phyloP scores from a whole-genome alignment of 345 rosid species.

The Orychophragmus violaceus region DNA sequence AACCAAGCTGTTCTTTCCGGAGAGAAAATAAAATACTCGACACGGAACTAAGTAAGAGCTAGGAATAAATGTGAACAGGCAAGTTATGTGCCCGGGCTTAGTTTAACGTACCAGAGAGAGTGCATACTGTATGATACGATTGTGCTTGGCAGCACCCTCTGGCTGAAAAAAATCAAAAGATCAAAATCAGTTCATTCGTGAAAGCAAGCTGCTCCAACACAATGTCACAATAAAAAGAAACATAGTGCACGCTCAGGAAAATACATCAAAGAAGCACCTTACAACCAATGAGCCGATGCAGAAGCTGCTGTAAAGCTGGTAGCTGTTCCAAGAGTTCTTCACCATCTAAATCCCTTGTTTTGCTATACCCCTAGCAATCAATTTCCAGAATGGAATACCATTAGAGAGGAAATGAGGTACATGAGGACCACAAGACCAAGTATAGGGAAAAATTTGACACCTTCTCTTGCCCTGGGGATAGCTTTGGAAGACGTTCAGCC shows the following conservation, averaged over 20 bases:
- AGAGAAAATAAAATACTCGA: not conserved
- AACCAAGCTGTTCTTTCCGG: not conserved
- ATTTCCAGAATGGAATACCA: slow-evolving; percentile 3
- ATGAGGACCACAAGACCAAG: not conserved
- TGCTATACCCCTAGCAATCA: slow-evolving; percentile 61
- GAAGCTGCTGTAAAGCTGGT: slow-evolving; percentile 73
- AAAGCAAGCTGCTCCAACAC: not conserved
- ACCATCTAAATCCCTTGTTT: slow-evolving; percentile 66
- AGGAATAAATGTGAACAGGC: not conserved
- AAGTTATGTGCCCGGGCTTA: not conserved
- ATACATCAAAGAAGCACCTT: slow-evolving; percentile 42
- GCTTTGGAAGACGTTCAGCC: slow-evolving; percentile 70
- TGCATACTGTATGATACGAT: slow-evolving; percentile 74
- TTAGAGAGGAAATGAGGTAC: not conserved
- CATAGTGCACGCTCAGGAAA: not conserved
- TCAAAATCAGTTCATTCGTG: not conserved
- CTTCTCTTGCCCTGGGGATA: slow-evolving; percentile 69
- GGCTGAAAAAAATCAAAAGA: slow-evolving; percentile 46
- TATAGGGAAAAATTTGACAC: slow-evolving; percentile 19
- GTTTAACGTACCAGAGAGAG: slow-evolving; percentile 58
- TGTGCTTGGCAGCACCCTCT: slow-evolving; percentile 72
- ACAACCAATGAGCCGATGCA: slow-evolving; percentile 80
- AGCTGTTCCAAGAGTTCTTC: slow-evolving; percentile 75
- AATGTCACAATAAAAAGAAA: not conserved
- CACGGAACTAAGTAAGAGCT: not conserved